Conservation (phyloP, 345 rosid genomes). For the Aethionema arabicum region DNA sequence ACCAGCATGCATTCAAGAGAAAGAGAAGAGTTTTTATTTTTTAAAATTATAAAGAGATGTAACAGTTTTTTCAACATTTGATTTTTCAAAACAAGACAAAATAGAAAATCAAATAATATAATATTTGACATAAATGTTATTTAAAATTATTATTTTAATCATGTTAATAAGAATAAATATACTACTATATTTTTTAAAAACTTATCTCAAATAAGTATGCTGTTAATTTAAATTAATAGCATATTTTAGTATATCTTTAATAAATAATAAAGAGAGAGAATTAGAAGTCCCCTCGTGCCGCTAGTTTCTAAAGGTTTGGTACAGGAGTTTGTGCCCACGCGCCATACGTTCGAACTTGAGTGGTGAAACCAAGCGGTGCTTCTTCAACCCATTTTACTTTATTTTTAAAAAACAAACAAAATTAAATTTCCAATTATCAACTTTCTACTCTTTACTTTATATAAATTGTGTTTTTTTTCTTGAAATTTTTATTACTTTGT, state of each 20-base stretch:
- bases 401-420: neutral
- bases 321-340: conserved; percentile 72
- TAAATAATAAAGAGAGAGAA: conserved; percentile 25
- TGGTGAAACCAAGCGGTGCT: conserved; percentile 70
- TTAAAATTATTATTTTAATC: neutral
- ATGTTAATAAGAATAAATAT: no score
- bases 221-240: no score
- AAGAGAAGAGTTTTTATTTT: conserved; percentile 31
- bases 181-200: no score
- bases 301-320: conserved; percentile 54
- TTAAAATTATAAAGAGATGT: conserved; percentile 38
- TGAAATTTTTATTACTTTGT: no score
- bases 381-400: conserved; percentile 30
- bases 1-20: conserved; percentile 40
- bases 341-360: conserved; percentile 56
- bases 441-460: conserved; percentile 6
- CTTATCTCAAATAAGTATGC: no score
- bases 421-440: conserved; percentile 34
- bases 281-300: conserved; percentile 49
- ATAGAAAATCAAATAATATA: neutral
- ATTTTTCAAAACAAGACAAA: conserved; percentile 35
- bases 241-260: neutral
- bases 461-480: no score
- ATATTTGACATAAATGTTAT: conserved; percentile 26
- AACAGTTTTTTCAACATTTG: conserved; percentile 38